Evolutionary conservation across 495 filamentous ascomycete species (phyloP).

Genomic region (Apiosordaria backusii): DNA sequence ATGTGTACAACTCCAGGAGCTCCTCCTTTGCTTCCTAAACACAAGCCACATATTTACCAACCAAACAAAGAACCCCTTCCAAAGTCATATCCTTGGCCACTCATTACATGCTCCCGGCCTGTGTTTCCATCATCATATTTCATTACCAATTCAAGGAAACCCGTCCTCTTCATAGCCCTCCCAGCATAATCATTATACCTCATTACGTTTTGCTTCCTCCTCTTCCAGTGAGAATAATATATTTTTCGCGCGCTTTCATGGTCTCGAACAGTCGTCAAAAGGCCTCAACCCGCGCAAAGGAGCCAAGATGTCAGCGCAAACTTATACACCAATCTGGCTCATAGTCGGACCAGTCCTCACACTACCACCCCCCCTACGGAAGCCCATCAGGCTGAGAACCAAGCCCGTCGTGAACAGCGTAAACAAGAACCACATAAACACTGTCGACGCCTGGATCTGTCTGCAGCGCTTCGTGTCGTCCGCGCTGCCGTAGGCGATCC

Average conservation of each 20-base stretch:
- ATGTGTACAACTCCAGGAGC: background rate
- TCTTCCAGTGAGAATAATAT: background rate
- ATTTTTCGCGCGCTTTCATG: too few species aligned
- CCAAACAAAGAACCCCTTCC: background rate
- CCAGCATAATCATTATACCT: background rate
- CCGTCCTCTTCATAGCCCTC: background rate
- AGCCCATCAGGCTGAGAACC: constrained; percentile 33
- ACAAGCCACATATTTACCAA: background rate
- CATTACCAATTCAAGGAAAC: background rate
- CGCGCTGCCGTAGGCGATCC: constrained; percentile 47
- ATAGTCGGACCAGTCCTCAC: constrained; percentile 41
- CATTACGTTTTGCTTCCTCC: background rate
- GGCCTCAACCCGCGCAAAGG: background rate
- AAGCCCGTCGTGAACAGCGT: constrained; percentile 34
- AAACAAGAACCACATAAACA: constrained; percentile 51
- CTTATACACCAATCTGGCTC: constrained; percentile 47
- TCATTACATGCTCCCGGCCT: background rate
- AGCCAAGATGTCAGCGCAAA: background rate
- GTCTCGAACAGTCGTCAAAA: background rate
- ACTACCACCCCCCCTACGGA: constrained; percentile 43
- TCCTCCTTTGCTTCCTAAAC: background rate
- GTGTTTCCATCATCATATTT: background rate
- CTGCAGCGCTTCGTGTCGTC: constrained; percentile 46
- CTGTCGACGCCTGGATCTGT: constrained; percentile 47
- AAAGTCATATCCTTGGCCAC: background rate